These are phyloP conservation scores for Eutypa lata DNA, from an alignment of 2,329 filamentous ascomycete genomes.

Conservation along the genomic window DNA sequence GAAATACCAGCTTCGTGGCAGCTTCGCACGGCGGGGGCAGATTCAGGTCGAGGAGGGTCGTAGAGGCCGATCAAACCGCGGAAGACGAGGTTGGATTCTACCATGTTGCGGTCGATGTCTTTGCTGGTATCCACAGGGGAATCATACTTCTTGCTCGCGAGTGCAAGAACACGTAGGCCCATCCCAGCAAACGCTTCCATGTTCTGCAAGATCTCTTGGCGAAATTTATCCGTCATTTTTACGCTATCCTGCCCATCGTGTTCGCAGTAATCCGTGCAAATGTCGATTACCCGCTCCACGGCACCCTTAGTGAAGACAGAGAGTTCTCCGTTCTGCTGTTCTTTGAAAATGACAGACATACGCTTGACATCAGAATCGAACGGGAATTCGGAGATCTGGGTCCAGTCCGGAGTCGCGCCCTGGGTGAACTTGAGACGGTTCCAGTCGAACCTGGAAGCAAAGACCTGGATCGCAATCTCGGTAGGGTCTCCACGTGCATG, in stretches of 20 bases:
- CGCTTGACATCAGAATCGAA: conserved; percentile 72
- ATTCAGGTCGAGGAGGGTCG: conserved; percentile 68
- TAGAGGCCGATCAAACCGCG: conserved; percentile 68
- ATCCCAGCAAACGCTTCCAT: conserved; percentile 59
- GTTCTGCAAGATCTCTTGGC: conserved; percentile 52
- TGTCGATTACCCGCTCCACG: conserved; percentile 63
- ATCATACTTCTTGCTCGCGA: conserved; percentile 50
- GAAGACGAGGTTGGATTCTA: conserved; percentile 62
- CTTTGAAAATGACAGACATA: conserved; percentile 66
- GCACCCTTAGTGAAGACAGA: conserved; percentile 58
- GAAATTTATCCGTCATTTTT: no score
- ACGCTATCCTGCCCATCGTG: no score
- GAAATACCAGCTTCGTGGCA: conserved; percentile 62
- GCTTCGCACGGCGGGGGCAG: conserved; percentile 54
- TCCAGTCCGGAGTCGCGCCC: conserved; percentile 51
- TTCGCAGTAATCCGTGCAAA: no score
- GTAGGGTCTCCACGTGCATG: conserved; percentile 63
- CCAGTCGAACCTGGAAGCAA: conserved; percentile 63
- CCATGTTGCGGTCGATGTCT: conserved; percentile 48
- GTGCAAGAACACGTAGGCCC: conserved; percentile 62
- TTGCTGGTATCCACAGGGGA: no score
- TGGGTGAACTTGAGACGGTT: conserved; percentile 53
- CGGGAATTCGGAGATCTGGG: conserved; percentile 61
- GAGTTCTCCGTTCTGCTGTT: conserved; percentile 31
- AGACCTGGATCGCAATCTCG: conserved; percentile 71